Percentiles rank a stretch among this genome's conserved stretches.
Evolutionary conservation across 2,329 filamentous ascomycete species (phyloP).

Genomic region (Trichoderma simmonsii): DNA sequence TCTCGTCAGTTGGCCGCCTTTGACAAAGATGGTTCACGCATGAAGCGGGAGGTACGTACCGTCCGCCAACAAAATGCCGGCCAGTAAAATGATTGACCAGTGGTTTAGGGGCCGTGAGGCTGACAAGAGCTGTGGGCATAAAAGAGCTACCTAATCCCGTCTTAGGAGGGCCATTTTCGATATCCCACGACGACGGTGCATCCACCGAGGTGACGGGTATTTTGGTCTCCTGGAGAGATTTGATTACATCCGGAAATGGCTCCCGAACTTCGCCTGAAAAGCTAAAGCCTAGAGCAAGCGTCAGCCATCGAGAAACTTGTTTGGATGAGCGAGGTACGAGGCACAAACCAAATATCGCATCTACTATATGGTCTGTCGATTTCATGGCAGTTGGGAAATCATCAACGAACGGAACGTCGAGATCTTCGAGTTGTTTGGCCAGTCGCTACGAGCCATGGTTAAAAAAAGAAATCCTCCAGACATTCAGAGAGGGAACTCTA

Average conservation of each 20-base stretch:
- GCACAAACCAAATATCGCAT: constrained; percentile 80
- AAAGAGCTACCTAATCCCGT: constrained; percentile 77
- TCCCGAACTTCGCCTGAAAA: constrained; percentile 92
- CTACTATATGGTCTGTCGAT: constrained; percentile 75
- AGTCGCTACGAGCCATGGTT: constrained; percentile 59
- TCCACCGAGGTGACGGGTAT: constrained; percentile 85
- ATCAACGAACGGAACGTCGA: constrained; percentile 77
- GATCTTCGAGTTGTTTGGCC: constrained; percentile 76
- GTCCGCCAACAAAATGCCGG: constrained; percentile 86
- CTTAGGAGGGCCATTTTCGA: constrained; percentile 77
- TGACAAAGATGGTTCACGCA: background rate
- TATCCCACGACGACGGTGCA: constrained; percentile 91
- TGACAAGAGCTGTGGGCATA: constrained; percentile 76
- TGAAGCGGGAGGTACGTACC: constrained; percentile 47
- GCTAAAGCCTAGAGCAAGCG: constrained; percentile 64
- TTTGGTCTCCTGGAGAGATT: constrained; percentile 67
- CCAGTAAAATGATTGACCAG: constrained; percentile 80
- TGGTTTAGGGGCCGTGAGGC: constrained; percentile 90
- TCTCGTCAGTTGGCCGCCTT: background rate
- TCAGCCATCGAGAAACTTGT: constrained; percentile 15
- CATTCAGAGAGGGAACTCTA: background rate
- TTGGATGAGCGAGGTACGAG: background rate
- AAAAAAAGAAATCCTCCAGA: constrained; percentile 27
- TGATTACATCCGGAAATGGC: constrained; percentile 81
- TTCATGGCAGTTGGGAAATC: constrained; percentile 69